Conservation (phyloP, 2,329 filamentous ascomycete species). For the Trichoderma asperellum region DNA sequence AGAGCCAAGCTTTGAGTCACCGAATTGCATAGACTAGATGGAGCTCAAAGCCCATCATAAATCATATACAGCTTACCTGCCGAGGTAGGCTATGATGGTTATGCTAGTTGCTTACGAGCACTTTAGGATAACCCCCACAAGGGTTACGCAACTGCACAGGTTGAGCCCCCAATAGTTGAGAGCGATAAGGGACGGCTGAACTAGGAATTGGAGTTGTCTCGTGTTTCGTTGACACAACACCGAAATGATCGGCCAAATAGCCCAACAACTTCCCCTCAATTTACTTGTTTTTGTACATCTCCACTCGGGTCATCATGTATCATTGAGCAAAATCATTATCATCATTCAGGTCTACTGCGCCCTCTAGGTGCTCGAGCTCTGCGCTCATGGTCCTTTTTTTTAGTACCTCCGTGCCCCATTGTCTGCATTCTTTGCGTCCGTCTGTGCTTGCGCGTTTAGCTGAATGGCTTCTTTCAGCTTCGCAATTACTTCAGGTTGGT, state of each 20-base stretch:
- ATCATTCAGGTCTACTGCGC: background rate
- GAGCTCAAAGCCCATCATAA: background rate
- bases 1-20: background rate
- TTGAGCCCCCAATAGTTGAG: background rate
- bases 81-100: background rate
- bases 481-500: constrained; percentile 60
- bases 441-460: constrained; percentile 59
- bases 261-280: background rate
- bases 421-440: constrained; percentile 47
- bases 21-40: background rate
- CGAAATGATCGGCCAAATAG: background rate
- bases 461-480: constrained; percentile 66
- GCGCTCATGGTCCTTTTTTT: background rate
- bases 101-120: background rate
- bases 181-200: background rate
- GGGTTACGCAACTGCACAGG: background rate
- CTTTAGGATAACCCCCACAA: background rate
- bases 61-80: background rate
- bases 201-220: background rate
- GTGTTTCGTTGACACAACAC: background rate
- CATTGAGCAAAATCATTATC: background rate
- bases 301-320: background rate
- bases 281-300: background rate
- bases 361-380: background rate
- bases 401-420: constrained; percentile 41